A percentile compares a stretch with the other conserved stretches of the same genome.
phyloP scores from a whole-genome alignment of 257 asterid species.

The Cordia subcordata region DNA sequence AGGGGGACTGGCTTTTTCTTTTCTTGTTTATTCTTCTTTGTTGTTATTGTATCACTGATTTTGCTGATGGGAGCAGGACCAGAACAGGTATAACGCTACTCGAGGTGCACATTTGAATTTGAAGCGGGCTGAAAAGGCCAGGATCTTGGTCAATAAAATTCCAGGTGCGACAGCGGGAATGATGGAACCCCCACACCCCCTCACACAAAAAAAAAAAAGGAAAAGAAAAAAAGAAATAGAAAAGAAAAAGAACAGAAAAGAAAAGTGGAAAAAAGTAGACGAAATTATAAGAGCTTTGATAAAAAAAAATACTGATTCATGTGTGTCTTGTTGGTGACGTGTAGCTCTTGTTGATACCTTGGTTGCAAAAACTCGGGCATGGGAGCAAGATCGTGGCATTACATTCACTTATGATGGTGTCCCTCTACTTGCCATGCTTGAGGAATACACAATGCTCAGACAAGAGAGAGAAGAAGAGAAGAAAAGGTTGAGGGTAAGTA shows the following conservation, averaged over 20 bases:
- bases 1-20: too few relatives aligned
- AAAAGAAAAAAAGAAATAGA: too few relatives aligned
- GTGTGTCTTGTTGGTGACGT: constrained; percentile 12
- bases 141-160: constrained; percentile 44
- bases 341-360: constrained; percentile 88
- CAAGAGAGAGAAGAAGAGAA: constrained; percentile 98
- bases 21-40: constrained; percentile 2
- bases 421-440: constrained; percentile 98
- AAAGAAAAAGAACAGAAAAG: not conserved
- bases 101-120: constrained; percentile 57
- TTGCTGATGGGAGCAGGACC: constrained; percentile 33
- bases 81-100: constrained; percentile 44
- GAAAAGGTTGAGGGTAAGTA: constrained; percentile 84
- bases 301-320: not conserved
- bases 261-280: not conserved
- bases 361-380: constrained; percentile 77
- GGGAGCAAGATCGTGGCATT: constrained; percentile 86
- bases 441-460: constrained; percentile 91
- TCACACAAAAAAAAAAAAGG: too few relatives aligned
- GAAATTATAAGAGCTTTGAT: not conserved
- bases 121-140: constrained; percentile 54
- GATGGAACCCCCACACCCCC: too few relatives aligned
- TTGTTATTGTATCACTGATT: not conserved
- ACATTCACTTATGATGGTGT: constrained; percentile 90
- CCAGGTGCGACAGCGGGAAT: constrained; percentile 26